A percentile compares a stretch with the other conserved stretches of the same genome.
These are phyloP conservation scores for Aspergillus chevalieri DNA, from an alignment of 2,329 filamentous ascomycete genomes.

Conservation along the genomic window DNA sequence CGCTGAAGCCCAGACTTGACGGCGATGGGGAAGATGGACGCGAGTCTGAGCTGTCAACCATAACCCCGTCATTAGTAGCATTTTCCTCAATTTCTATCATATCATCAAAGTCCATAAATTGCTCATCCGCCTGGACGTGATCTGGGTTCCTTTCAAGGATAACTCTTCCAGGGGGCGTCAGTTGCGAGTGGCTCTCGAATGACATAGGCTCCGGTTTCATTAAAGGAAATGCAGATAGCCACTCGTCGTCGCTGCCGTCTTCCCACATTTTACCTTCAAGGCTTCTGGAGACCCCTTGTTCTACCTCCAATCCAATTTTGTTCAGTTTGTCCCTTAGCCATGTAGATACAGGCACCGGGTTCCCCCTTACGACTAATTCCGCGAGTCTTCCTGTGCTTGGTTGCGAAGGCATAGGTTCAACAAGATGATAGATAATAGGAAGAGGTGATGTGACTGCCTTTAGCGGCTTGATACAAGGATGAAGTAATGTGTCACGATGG, in stretches of 20 bases:
- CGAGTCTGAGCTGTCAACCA: not conserved
- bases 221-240: not conserved
- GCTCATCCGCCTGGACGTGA: not conserved
- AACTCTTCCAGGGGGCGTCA: not conserved
- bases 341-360: constrained; percentile 3
- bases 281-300: not conserved
- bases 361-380: constrained; percentile 4
- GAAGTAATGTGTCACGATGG: not conserved
- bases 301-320: constrained; percentile 9
- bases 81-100: not conserved
- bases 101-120: not conserved
- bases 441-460: not conserved
- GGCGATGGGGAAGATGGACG: not conserved
- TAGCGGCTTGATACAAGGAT: not conserved
- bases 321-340: constrained; percentile 9
- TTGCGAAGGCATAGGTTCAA: constrained; percentile 3
- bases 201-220: not conserved
- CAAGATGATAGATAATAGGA: not conserved
- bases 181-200: not conserved
- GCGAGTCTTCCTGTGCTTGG: constrained; percentile 10
- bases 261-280: not conserved
- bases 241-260: not conserved
- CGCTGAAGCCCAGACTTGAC: not conserved
- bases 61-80: not conserved
- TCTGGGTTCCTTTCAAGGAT: not conserved